Evolutionary conservation across 2,329 filamentous ascomycete species (phyloP), one percentile per base, ranked within the genome.

Genomic region (Chrysoporthe cubensis): DNA sequence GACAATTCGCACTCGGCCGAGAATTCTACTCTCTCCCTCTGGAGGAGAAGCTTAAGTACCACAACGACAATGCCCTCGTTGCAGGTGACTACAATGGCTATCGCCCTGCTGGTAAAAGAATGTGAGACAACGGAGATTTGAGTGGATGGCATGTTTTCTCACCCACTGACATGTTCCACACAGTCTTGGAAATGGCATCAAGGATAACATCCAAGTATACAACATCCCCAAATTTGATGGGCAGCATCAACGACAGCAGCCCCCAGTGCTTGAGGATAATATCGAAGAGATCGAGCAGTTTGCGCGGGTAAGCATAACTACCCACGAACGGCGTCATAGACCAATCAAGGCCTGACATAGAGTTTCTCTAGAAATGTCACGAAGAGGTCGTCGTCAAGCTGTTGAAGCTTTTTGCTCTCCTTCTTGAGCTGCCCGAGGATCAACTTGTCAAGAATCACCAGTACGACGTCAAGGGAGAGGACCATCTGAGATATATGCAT

Each of bases 401-500:
- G 0, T 82, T 90, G 11, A 82, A 83, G 0, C 82, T 90, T 1
- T 87, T 90, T 64, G 88, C 88, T 5, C 82, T 89, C 46, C 80
- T 90, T 0, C 80, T 90, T 0, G 82, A 90, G 71, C 78, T 91
- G 0, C 85, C 86, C 0, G 87, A 90, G 72, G 82, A 87, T 5
- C 81, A 84, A 62, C 79, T 90, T 44, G 80, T 86, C 70, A 79
- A 82, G 21, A 78, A 85, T 8, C 88, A 90, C 74, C 80, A 79
- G 18, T 90, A 89, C 74, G 82, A 88, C 1, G 79, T 82, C n/a
- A 81, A 84, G 40, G 82, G 84, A 21, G 87, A 89, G 69, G 85
- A 87, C 34, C 87, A 89, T 67, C 79, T 89, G n/a, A 82, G 88
- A 2, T 89, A 88, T 74, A 89, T 89, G 86, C 80, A 84, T 61